These are phyloP conservation scores for Kazachstania taianensis DNA, from an alignment of 805 yeast genomes.

Conservation along the genomic window DNA sequence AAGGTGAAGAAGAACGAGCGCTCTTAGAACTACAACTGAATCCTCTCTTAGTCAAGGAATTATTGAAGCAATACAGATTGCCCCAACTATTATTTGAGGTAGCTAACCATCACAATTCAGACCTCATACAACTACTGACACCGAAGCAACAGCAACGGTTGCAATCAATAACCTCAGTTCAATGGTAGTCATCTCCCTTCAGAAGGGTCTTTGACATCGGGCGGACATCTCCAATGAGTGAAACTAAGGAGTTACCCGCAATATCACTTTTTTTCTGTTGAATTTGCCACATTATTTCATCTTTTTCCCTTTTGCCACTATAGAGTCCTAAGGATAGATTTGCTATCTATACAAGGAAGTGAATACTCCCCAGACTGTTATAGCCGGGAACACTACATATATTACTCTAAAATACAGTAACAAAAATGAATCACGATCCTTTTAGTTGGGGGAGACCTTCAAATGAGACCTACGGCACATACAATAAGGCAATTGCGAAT, in stretches of 20 bases:
- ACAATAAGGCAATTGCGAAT: slow-evolving; percentile 63
- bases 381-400: neutral
- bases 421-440: slow-evolving; percentile 86
- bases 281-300: too few species aligned
- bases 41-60: neutral
- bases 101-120: neutral
- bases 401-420: neutral
- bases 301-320: too few species aligned
- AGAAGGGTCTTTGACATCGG: too few species aligned
- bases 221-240: too few species aligned
- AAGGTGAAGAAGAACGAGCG: neutral
- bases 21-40: neutral
- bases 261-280: too few species aligned
- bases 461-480: slow-evolving; percentile 69
- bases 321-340: too few species aligned
- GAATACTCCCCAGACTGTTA: neutral
- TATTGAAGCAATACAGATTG: neutral
- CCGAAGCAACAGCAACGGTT: neutral
- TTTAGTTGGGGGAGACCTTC: slow-evolving; percentile 92
- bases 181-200: neutral
- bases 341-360: too few species aligned
- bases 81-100: neutral
- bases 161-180: neutral
- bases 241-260: too few species aligned
- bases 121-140: neutral